Evolutionary conservation across 1,284 basidiomycete species (phyloP).

Genomic region (Apiotrichum montevideense): DNA sequence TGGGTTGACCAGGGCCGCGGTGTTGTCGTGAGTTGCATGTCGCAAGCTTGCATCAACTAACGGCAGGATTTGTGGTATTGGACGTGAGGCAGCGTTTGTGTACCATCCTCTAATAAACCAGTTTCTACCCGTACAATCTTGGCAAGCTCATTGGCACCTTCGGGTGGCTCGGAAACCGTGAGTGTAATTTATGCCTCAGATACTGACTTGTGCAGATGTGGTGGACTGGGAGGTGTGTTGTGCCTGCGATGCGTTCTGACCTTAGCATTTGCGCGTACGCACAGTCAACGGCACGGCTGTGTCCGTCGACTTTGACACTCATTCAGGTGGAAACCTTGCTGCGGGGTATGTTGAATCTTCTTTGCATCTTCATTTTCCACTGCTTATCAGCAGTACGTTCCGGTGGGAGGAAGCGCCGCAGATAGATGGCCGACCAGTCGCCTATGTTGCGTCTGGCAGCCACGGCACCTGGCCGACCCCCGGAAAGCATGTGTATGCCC

Average conservation of each 20-base stretch:
- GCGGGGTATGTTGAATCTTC: constrained; percentile 18
- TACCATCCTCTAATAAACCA: background rate
- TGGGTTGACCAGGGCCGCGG: constrained; percentile 39
- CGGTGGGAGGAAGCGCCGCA: constrained; percentile 38
- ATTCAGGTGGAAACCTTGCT: constrained; percentile 30
- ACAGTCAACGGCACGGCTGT: constrained; percentile 37
- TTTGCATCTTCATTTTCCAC: constrained; percentile 22
- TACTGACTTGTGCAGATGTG: constrained; percentile 27
- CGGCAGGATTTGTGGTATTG: constrained; percentile 42
- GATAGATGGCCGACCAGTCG: constrained; percentile 30
- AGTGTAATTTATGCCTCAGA: background rate
- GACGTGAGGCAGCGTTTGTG: constrained; percentile 17
- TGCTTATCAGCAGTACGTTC: constrained; percentile 28
- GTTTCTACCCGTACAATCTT: constrained; percentile 44
- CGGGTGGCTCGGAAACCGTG: constrained; percentile 43
- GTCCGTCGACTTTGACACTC: constrained; percentile 39
- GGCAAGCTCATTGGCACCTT: constrained; percentile 40
- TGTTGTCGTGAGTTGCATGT: constrained; percentile 29
- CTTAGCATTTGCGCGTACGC: constrained; percentile 31
- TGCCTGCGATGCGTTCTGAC: background rate
- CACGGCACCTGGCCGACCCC: constrained; percentile 42
- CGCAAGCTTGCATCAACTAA: background rate
- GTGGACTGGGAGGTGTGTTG: constrained; percentile 39
- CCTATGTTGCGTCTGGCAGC: constrained; percentile 37
- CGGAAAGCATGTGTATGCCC: constrained; percentile 40